Conservation (phyloP, 2,329 filamentous ascomycete species). For the Ophiostoma populinum region DNA sequence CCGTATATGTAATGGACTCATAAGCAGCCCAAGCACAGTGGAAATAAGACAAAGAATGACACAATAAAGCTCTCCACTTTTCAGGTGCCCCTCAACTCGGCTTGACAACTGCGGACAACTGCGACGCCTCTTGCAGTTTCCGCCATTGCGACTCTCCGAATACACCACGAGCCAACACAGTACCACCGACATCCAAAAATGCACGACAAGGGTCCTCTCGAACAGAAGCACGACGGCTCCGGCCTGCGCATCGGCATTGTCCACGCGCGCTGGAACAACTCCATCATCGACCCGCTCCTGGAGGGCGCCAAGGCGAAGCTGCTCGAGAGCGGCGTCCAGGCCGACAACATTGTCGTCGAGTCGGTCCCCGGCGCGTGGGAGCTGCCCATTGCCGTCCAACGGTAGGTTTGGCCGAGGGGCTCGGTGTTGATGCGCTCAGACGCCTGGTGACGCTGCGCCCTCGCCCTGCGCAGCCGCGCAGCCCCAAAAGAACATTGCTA, state of each 20-base stretch:
- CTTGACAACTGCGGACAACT: not conserved
- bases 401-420: constrained; percentile 42
- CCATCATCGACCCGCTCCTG: constrained; percentile 74
- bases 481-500: too few species aligned
- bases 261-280: constrained; percentile 87
- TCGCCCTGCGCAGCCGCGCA: too few species aligned
- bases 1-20: too few species aligned
- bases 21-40: too few species aligned
- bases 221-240: constrained; percentile 46
- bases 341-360: constrained; percentile 76
- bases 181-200: constrained; percentile 13
- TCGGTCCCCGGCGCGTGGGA: constrained; percentile 91
- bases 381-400: constrained; percentile 75
- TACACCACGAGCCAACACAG: not conserved
- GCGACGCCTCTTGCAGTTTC: not conserved
- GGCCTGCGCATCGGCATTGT: constrained; percentile 82
- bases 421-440: too few species aligned
- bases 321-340: constrained; percentile 59
- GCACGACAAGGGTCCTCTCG: constrained; percentile 38
- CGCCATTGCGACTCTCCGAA: not conserved
- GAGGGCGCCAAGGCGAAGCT: constrained; percentile 66
- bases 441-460: too few species aligned
- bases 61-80: constrained; percentile 1
- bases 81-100: not conserved
- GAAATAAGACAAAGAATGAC: not conserved